phyloP scores from a whole-genome alignment of 176 grass and related monocot species.

The Zea luxurians region DNA sequence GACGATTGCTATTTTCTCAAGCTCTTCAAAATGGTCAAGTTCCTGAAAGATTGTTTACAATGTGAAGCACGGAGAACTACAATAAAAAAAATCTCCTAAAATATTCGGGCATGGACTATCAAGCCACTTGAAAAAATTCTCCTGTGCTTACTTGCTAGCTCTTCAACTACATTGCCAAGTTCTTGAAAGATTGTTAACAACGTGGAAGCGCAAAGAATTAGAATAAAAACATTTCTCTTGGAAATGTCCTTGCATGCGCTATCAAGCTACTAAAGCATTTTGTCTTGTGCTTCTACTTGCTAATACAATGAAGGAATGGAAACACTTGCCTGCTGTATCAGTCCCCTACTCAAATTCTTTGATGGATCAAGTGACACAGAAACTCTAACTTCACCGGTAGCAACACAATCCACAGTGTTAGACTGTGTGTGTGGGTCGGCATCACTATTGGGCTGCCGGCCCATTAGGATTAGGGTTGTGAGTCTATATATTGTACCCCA shows the following conservation, averaged over 20 bases:
- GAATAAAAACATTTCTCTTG: too few relatives aligned
- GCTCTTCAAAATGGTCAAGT: constrained; percentile 88
- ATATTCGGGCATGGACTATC: neutral
- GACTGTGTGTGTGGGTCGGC: too few relatives aligned
- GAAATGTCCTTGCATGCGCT: too few relatives aligned
- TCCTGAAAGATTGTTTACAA: constrained; percentile 44
- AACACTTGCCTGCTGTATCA: constrained; percentile 74
- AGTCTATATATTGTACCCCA: too few relatives aligned
- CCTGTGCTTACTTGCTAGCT: constrained; percentile 49
- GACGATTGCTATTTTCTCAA: constrained; percentile 92
- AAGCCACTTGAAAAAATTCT: neutral
- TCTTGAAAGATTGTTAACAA: constrained; percentile 52
- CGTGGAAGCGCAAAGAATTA: too few relatives aligned
- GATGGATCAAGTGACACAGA: constrained; percentile 88
- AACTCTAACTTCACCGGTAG: constrained; percentile 96
- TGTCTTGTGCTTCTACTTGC: neutral
- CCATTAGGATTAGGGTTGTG: too few relatives aligned
- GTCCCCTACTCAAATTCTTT: constrained; percentile 78
- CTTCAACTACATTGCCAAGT: constrained; percentile 80
- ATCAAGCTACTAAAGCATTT: too few relatives aligned
- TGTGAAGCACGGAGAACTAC: neutral
- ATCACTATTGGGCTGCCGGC: too few relatives aligned
- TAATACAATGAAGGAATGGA: neutral
- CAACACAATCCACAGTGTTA: constrained; percentile 93
- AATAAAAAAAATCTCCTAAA: neutral